Conservation (phyloP, 2,329 filamentous ascomycete species). For the Xylariaceae sp. region DNA sequence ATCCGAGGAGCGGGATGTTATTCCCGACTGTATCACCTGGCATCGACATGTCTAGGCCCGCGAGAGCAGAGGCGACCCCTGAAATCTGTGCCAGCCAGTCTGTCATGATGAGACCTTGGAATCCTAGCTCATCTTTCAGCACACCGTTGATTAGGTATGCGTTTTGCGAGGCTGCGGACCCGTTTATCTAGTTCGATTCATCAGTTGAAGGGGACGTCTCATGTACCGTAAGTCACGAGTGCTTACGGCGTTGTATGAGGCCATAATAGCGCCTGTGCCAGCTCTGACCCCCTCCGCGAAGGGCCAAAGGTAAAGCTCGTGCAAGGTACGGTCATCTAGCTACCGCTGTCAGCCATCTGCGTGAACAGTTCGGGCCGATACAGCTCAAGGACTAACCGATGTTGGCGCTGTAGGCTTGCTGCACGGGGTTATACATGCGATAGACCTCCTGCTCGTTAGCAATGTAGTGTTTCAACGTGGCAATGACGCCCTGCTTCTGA, state of each 20-base stretch:
- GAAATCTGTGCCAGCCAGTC: conserved; percentile 74
- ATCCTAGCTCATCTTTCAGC: conserved; percentile 68
- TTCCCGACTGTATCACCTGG: conserved; percentile 51
- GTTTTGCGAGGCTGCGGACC: conserved; percentile 62
- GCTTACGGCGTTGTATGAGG: conserved; percentile 62
- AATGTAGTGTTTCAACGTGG: conserved; percentile 53
- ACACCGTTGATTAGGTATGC: conserved; percentile 63
- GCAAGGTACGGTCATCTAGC: conserved; percentile 39
- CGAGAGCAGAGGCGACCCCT: conserved; percentile 66
- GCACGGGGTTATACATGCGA: conserved; percentile 50
- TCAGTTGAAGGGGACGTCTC: neutral
- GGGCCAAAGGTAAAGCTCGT: conserved; percentile 75
- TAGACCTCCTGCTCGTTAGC: conserved; percentile 49
- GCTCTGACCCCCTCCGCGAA: conserved; percentile 72
- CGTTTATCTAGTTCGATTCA: conserved; percentile 50
- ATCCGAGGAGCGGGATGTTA: conserved; percentile 45
- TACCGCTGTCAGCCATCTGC: conserved; percentile 1
- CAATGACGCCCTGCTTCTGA: conserved; percentile 51
- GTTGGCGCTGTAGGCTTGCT: conserved; percentile 57
- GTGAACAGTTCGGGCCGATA: neutral
- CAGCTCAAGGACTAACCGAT: conserved; percentile 45
- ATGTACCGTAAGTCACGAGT: neutral
- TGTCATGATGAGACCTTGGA: conserved; percentile 65
- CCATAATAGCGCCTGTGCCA: conserved; percentile 78
- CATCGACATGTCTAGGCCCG: conserved; percentile 63